Base-by-base conservation (phyloP, 2,329 filamentous ascomycete genomes). In the Xylariales sp. region DNA sequence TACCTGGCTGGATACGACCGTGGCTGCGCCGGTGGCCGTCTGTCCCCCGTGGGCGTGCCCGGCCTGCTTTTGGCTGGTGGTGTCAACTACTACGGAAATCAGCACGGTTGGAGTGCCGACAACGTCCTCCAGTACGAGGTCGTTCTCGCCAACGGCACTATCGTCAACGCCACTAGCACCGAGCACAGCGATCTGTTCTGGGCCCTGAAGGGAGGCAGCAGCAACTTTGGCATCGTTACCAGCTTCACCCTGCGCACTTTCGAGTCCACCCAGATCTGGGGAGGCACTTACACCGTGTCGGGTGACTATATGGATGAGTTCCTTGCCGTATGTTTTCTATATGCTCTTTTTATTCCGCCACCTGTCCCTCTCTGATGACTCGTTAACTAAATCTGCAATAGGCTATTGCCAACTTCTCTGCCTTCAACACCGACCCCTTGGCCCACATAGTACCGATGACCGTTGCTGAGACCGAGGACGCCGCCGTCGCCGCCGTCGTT, bases 401-500 rank as follows among this genome's bases (percentile, higher is more conserved):
- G 42, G 50, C 47, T 21, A 41, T 45, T 29, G 50, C 50, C 40
- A 44, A 51, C 36, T 52, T 45, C 39, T 41, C 49, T 15, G 41
- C 46, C 19, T 38, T 41, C 40, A 53, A 50, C 41, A 45, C 41
- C 10, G 47, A 53, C 17, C 37, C 47, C 13, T 40, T 49, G 19
- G 44, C 49, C 15, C 49, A 53, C 36, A 44, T 50, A 18, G 47
- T 53, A 13, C 50, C 50, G 15, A 42, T 46, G 29, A 38, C 48
- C 13, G 41, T 51, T 17, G 41, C 40, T 17, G 52, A 50, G 7
- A 44, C 51, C 31, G 33, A 42, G 21, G 24, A 40, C 27, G 42
- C 43, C 5, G 50, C 52, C 32, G 34, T 61, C n/a, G 58, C 49
- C 11, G 55, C 58, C 6, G 58, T 55, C 17, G 61, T 62, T 33